phyloP scores from a whole-genome alignment of 2,329 filamentous ascomycete species.

The Cladophialophora carrionii region DNA sequence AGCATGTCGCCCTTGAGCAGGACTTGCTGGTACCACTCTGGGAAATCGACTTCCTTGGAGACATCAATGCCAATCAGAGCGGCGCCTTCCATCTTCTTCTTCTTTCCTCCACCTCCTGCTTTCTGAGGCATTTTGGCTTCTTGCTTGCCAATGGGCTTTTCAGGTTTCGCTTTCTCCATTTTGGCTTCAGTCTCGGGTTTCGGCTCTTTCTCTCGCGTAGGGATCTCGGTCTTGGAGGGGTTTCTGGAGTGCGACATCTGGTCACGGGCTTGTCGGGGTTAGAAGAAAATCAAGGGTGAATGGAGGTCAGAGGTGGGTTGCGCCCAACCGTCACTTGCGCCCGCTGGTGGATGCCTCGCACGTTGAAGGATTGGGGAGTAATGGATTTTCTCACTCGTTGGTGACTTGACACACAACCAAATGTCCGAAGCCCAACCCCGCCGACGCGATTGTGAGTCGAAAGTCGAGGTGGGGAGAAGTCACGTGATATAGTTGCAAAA shows the following conservation, averaged over 20 bases:
- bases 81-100: conserved; percentile 63
- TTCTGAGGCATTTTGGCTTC: conserved; percentile 53
- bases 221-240: conserved; percentile 32
- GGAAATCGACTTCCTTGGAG: conserved; percentile 82
- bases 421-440: conserved; percentile 12
- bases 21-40: conserved; percentile 96
- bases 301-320: background rate
- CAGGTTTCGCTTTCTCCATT: conserved; percentile 50
- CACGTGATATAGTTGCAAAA: background rate
- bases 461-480: background rate
- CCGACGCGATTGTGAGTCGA: conserved; percentile 1
- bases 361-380: background rate
- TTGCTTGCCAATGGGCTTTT: conserved; percentile 49
- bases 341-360: background rate
- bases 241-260: conserved; percentile 33
- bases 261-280: background rate
- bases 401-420: conserved; percentile 16
- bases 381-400: conserved; percentile 6
- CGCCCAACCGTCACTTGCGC: background rate
- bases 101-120: conserved; percentile 39
- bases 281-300: background rate
- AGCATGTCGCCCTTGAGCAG: conserved; percentile 97
- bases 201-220: conserved; percentile 31
- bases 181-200: conserved; percentile 40
- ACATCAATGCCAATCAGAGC: conserved; percentile 84